Evolutionary conservation across 352 stramenopile genomes (phyloP), one percentile per base, ranked within the genome.

Genomic region (Globisporangium barbulae): DNA sequence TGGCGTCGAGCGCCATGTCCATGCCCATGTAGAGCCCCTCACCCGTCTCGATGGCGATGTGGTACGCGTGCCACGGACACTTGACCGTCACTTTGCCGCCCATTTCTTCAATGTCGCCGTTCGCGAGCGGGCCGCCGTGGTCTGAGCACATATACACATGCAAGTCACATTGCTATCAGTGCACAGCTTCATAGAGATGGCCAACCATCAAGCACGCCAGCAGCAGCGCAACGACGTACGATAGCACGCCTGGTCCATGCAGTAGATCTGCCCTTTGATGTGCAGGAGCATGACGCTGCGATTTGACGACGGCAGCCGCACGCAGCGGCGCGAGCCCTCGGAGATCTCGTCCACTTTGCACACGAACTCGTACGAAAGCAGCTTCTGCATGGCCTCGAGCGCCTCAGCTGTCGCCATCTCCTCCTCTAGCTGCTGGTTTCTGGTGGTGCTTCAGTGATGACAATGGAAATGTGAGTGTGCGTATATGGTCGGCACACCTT

Each of bases 221-320:
- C n/a, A 53, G 28, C 50, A 13, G 49, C 17, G 15, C 4, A 1
- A n/a, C 4, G 1, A 68, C 82, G 44, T 64, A 93, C 85, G 87
- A 68, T 95, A 95, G 64, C 87, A 95, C 12, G 87, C 84, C 62
- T 93, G 84, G 69, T 95, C 87, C 71, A 95, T 91, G 76, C 87
- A 95, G 61, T 82, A 90, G 61, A 95, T 65, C 61, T 87, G 61
- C 44, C 79, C 81, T 21, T 70, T 61, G 37, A 91, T 35, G 49
- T 85, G 79, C 31, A 91, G 54, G 39, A 93, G 64, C 75, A 93
- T 85, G 52, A 93, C 77, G 61, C 81, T 89, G 57, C 85, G 85
- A 44, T 89, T 63, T 1, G 83, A 88, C 19, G 73, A 81, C 59
- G 79, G 85, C 55, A 93, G 66, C 64, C 67, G 63, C 31, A 86